Evolutionary conservation across 345 rosid species (phyloP).

Genomic region (Isatis tinctoria): DNA sequence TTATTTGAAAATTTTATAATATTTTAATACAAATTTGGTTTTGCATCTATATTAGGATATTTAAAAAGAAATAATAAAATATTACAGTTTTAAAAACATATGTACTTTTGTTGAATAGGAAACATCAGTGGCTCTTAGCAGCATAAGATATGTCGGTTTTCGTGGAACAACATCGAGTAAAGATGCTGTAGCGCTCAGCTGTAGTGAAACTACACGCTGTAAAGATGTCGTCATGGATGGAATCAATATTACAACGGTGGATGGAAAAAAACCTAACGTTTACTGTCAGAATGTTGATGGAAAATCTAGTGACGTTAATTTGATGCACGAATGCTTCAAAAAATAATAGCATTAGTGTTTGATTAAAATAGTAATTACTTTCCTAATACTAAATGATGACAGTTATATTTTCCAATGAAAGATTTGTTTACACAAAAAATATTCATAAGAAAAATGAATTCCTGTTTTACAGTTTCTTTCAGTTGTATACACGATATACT

Average conservation of each 20-base stretch:
- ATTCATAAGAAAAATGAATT: background rate
- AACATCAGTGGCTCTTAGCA: slow-evolving; percentile 24
- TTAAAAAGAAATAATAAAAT: no score
- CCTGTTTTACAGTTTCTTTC: no score
- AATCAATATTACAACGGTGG: slow-evolving; percentile 11
- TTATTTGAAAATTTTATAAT: no score
- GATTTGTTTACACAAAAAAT: no score
- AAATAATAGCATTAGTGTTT: background rate
- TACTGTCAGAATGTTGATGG: slow-evolving; percentile 22
- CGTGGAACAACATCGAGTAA: slow-evolving; percentile 1
- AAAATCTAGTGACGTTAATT: background rate
- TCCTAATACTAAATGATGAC: no score
- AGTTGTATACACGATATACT: no score
- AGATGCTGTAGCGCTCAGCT: slow-evolving; percentile 5
- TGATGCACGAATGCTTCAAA: slow-evolving; percentile 3
- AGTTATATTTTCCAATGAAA: no score
- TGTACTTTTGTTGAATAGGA: background rate
- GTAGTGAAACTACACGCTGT: slow-evolving; percentile 16
- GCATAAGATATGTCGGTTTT: slow-evolving; percentile 1
- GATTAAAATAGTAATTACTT: background rate
- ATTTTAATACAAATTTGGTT: no score
- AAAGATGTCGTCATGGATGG: slow-evolving; percentile 6
- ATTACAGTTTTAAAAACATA: background rate
- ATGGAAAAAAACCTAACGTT: slow-evolving; percentile 12
- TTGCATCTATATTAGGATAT: no score